Conservation (phyloP, 1,284 basidiomycete genomes). For the Cerrena zonata region DNA sequence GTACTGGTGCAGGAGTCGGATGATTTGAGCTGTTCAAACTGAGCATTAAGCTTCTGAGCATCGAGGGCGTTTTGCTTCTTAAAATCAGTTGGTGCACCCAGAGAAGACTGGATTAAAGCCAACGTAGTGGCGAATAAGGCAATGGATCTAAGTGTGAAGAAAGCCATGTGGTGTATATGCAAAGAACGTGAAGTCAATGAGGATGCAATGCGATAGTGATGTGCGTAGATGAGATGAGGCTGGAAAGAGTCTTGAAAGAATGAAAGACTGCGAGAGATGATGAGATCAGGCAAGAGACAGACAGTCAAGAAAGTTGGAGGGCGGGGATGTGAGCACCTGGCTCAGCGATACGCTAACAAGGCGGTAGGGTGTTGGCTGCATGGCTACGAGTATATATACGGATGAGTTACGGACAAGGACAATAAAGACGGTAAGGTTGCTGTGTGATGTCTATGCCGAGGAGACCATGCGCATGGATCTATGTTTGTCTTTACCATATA, state of each 20-base stretch:
- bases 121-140: slow-evolving; percentile 3
- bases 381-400: slow-evolving; percentile 7
- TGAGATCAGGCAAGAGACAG: slow-evolving; percentile 2
- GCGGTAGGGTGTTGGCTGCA: slow-evolving; percentile 5
- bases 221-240: background rate
- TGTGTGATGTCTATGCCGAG: background rate
- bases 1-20: slow-evolving; percentile 33
- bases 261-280: background rate
- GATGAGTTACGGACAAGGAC: background rate
- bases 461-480: background rate
- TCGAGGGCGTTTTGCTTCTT: slow-evolving; percentile 40
- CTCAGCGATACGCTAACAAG: slow-evolving; percentile 12
- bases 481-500: background rate
- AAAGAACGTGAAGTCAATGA: background rate
- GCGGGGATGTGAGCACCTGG: slow-evolving; percentile 16
- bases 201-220: slow-evolving; percentile 1
- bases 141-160: background rate
- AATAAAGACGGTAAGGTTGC: background rate
- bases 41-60: slow-evolving; percentile 43
- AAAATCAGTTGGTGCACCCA: slow-evolving; percentile 23
- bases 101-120: slow-evolving; percentile 8
- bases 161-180: background rate
- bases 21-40: slow-evolving; percentile 38
- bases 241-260: background rate
- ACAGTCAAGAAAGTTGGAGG: background rate